Percentiles rank a stretch among this genome's conserved stretches.
These are phyloP conservation scores for Coix lacrymajobi DNA, from an alignment of 176 grass and related monocot genomes.

Conservation along the genomic window DNA sequence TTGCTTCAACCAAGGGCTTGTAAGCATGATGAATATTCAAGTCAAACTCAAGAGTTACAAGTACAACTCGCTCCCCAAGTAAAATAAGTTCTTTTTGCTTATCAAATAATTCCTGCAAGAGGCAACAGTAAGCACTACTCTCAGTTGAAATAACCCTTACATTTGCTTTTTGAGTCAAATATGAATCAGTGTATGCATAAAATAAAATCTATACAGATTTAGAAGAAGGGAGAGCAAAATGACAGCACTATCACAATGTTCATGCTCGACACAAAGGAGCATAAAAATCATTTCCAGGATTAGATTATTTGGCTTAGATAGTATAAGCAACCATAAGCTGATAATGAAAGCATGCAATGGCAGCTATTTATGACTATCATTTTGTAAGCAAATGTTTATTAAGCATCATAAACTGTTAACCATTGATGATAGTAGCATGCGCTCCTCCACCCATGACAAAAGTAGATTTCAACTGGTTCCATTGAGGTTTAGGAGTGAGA, in stretches of 20 bases:
- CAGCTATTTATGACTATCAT: not conserved
- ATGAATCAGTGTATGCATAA: not conserved
- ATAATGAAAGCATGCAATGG: conserved; percentile 15
- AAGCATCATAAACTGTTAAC: not conserved
- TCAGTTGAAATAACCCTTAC: not conserved
- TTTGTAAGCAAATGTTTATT: conserved; percentile 7
- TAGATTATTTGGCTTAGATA: not conserved
- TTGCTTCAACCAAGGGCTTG: conserved; percentile 91
- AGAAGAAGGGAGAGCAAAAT: not conserved
- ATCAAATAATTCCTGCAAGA: conserved; percentile 87
- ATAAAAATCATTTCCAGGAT: not conserved
- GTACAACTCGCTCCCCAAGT: conserved; percentile 80
- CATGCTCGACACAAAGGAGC: not conserved
- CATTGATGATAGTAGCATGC: not conserved
- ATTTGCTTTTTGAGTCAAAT: not conserved
- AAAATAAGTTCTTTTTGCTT: conserved; percentile 94
- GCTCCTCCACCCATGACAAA: not conserved
- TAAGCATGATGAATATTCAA: conserved; percentile 94
- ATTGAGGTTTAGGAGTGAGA: not conserved
- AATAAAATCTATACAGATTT: not conserved
- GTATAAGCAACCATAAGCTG: conserved; percentile 7
- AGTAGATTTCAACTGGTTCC: not conserved
- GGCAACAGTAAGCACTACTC: conserved; percentile 6
- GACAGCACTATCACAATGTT: not conserved
- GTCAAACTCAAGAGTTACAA: conserved; percentile 86